Evolutionary conservation across 2,329 filamentous ascomycete species (phyloP).

Genomic region (Beauveria australis): DNA sequence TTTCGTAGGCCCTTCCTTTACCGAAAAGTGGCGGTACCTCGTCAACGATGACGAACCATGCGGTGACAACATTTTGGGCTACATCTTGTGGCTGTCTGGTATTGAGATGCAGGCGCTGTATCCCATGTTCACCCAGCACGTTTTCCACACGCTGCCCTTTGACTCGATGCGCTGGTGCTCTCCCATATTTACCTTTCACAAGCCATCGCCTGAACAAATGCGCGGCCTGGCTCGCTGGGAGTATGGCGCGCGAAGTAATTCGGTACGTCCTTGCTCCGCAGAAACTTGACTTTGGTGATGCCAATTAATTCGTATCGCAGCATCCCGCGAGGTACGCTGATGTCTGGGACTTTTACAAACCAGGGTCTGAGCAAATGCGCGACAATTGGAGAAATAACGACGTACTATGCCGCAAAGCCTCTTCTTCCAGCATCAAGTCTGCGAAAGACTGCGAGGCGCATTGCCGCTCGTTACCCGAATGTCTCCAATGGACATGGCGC

Average conservation of each 20-base stretch:
- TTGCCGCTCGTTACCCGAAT: not conserved
- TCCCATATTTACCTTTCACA: slow-evolving; percentile 13
- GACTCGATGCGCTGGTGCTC: slow-evolving; percentile 12
- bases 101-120: slow-evolving; percentile 12
- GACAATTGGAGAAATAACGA: slow-evolving; percentile 13
- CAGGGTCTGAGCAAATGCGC: not conserved
- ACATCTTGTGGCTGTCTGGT: slow-evolving; percentile 2
- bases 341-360: slow-evolving; percentile 9
- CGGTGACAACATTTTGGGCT: slow-evolving; percentile 12
- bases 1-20: not conserved
- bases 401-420: not conserved
- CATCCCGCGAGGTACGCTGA: slow-evolving; percentile 5
- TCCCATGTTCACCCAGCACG: slow-evolving; percentile 13
- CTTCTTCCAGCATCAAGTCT: not conserved
- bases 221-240: slow-evolving; percentile 11
- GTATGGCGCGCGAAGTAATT: slow-evolving; percentile 6
- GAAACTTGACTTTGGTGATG: not conserved
- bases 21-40: slow-evolving; percentile 9
- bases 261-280: not conserved
- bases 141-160: slow-evolving; percentile 6
- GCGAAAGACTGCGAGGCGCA: slow-evolving; percentile 1
- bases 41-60: slow-evolving; percentile 11
- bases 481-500: slow-evolving; percentile 6
- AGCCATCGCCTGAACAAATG: slow-evolving; percentile 11
- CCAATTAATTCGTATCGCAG: slow-evolving; percentile 13